A percentile compares a stretch with the other conserved stretches of the same genome.
Evolutionary conservation across 495 filamentous ascomycete species (phyloP).

Genomic region (Bacidia gigantensis): DNA sequence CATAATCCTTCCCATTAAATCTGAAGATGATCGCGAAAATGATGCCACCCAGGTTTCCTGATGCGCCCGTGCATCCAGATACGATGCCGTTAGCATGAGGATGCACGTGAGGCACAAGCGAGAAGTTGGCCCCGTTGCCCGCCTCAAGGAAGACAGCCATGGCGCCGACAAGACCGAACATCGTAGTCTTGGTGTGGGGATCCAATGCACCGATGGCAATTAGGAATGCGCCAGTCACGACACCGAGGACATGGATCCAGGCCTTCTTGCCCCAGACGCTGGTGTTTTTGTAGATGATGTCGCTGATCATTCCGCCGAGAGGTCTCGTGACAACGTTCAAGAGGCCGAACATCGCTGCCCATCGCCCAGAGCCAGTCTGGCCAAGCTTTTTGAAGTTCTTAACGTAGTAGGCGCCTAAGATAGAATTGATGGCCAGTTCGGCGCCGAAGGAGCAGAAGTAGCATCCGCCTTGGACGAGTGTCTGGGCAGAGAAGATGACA

Average conservation of each 20-base stretch:
- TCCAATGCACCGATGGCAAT: constrained; percentile 58
- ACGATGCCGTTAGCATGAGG: constrained; percentile 64
- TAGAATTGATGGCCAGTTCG: constrained; percentile 74
- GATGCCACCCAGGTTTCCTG: constrained; percentile 75
- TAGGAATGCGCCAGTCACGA: constrained; percentile 52
- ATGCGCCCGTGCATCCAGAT: constrained; percentile 61
- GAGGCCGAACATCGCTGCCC: constrained; percentile 86
- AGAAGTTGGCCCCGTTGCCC: constrained; percentile 75
- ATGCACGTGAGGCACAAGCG: constrained; percentile 72
- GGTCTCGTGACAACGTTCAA: constrained; percentile 69
- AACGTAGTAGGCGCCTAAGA: constrained; percentile 67
- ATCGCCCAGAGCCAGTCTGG: constrained; percentile 59
- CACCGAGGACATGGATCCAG: constrained; percentile 47
- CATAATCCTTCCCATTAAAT: constrained; percentile 54
- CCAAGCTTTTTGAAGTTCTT: constrained; percentile 61
- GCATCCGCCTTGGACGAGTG: constrained; percentile 48
- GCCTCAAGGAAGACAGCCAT: constrained; percentile 74
- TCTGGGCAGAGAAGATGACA: constrained; percentile 52
- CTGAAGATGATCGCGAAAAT: constrained; percentile 79
- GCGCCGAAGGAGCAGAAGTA: constrained; percentile 81
- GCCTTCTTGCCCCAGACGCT: constrained; percentile 67
- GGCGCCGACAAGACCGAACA: constrained; percentile 64
- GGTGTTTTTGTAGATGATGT: constrained; percentile 52
- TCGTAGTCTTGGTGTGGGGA: constrained; percentile 41
- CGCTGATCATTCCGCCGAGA: constrained; percentile 56